phyloP scores from a whole-genome alignment of 768 basidiomycete species.

The Cyclocybe cylindracea region DNA sequence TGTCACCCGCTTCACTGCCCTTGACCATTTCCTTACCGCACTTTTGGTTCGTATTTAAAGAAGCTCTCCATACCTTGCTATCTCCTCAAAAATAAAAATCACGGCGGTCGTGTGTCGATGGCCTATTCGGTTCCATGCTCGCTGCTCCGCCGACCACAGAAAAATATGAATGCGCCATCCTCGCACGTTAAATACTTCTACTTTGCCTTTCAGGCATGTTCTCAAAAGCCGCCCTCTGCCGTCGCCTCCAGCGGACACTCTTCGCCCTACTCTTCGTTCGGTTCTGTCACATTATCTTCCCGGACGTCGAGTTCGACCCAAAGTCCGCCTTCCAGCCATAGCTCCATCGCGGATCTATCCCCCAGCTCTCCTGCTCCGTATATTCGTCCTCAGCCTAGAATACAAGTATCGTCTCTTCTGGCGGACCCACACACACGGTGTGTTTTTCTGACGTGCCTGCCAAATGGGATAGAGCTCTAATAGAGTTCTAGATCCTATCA shows the following conservation, averaged over 20 bases:
- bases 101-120: constrained; percentile 24
- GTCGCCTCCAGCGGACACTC: constrained; percentile 45
- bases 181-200: constrained; percentile 22
- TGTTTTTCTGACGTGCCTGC: constrained; percentile 11
- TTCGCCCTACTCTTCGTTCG: constrained; percentile 47
- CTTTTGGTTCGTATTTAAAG: constrained; percentile 13
- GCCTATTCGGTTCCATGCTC: constrained; percentile 24
- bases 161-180: constrained; percentile 13
- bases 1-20: constrained; percentile 13
- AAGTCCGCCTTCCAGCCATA: constrained; percentile 45
- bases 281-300: constrained; percentile 39
- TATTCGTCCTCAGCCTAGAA: constrained; percentile 46
- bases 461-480: neutral
- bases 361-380: constrained; percentile 34
- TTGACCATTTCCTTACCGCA: constrained; percentile 9
- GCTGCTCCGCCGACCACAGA: constrained; percentile 22
- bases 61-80: constrained; percentile 10
- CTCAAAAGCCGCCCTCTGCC: constrained; percentile 19
- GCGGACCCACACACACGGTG: constrained; percentile 57
- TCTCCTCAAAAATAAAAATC: constrained; percentile 12
- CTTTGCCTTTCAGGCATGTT: constrained; percentile 7
- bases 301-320: constrained; percentile 38
- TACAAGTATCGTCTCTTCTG: constrained; percentile 60
- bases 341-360: constrained; percentile 36
- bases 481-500: constrained; percentile 58